These are phyloP conservation scores for Cryphonectria naterciae DNA, from an alignment of 2,329 filamentous ascomycete species.

Conservation along the genomic window DNA sequence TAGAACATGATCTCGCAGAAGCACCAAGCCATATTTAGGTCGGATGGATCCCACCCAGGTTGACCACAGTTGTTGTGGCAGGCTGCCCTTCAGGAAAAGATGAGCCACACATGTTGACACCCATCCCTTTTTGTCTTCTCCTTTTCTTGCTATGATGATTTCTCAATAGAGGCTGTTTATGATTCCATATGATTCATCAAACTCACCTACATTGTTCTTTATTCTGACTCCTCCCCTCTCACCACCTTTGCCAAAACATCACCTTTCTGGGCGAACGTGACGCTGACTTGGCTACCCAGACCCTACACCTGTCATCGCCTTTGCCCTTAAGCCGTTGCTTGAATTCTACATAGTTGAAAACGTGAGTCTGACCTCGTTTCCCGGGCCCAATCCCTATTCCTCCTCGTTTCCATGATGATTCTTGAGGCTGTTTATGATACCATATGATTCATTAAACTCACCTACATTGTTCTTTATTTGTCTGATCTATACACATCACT, in stretches of 20 bases:
- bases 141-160: conserved; percentile 43
- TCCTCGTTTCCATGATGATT: conserved; percentile 20
- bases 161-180: conserved; percentile 52
- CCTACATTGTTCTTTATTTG: conserved; percentile 29
- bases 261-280: neutral
- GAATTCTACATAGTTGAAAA: neutral
- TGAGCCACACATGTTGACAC: neutral
- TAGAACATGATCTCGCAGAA: neutral
- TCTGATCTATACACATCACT: neutral
- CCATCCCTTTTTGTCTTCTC: conserved; percentile 19
- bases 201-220: conserved; percentile 36
- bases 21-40: neutral
- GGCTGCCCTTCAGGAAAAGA: neutral
- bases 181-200: conserved; percentile 45
- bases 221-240: conserved; percentile 33
- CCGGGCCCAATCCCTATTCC: neutral
- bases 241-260: neutral
- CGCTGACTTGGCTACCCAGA: neutral
- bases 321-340: neutral
- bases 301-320: too few relatives aligned
- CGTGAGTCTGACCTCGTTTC: neutral
- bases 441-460: conserved; percentile 28
- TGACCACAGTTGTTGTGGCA: neutral
- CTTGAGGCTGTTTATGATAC: conserved; percentile 29
- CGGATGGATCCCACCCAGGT: neutral